phyloP scores from a whole-genome alignment of 1,284 basidiomycete species.

The Porogramme epimiltina region DNA sequence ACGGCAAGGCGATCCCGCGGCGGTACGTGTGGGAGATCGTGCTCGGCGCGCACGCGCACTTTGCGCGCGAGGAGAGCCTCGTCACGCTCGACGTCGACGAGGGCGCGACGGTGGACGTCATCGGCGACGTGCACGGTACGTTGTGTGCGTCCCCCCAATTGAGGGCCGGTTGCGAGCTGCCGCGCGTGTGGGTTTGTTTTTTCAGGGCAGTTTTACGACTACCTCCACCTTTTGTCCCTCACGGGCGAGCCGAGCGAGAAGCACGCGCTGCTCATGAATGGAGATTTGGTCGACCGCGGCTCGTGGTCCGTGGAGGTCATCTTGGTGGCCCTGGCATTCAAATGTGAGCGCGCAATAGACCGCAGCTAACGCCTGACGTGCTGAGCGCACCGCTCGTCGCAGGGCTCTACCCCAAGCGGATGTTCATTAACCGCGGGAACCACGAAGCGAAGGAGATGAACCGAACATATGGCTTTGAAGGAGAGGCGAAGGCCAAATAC shows the following conservation, averaged over 20 bases:
- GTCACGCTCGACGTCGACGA: conserved; percentile 81
- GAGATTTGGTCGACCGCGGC: conserved; percentile 96
- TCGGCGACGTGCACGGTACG: conserved; percentile 88
- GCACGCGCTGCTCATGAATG: conserved; percentile 91
- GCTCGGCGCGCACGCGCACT: conserved; percentile 79
- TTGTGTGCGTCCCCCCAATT: conserved; percentile 11
- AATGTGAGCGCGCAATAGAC: conserved; percentile 62
- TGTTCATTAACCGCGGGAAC: conserved; percentile 95
- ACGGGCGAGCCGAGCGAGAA: conserved; percentile 83
- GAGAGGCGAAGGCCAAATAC: conserved; percentile 95
- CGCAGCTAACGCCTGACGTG: neutral
- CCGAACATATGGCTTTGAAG: conserved; percentile 92
- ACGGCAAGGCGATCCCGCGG: conserved; percentile 84
- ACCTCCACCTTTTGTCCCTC: conserved; percentile 85
- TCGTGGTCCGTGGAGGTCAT: conserved; percentile 98
- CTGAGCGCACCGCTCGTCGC: conserved; percentile 12
- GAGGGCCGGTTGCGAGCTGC: neutral
- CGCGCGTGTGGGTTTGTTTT: conserved; percentile 5
- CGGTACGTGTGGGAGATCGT: conserved; percentile 90
- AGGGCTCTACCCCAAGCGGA: conserved; percentile 88
- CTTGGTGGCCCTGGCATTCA: conserved; percentile 92
- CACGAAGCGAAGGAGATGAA: conserved; percentile 96
- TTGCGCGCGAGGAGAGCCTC: conserved; percentile 81
- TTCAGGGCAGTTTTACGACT: conserved; percentile 91
- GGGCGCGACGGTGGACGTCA: conserved; percentile 86